Conservation (phyloP, 139 green algal genomes). For the Volvox africanus region DNA sequence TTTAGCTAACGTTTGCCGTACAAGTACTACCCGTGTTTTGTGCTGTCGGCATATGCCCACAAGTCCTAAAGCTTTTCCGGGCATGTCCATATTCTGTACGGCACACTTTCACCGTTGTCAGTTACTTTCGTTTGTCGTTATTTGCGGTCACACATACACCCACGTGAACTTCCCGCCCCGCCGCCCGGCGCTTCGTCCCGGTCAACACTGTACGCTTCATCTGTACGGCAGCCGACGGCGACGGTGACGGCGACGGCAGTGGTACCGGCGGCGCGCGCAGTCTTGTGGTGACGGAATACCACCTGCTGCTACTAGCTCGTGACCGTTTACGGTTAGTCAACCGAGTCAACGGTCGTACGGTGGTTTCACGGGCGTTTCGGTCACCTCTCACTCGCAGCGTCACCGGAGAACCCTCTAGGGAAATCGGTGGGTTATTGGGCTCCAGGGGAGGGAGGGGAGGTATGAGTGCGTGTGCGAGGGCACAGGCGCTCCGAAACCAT, state of each 20-base stretch:
- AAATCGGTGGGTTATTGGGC: slow-evolving; percentile 30
- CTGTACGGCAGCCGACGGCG: background rate
- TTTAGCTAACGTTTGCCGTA: no score
- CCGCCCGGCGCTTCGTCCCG: no score
- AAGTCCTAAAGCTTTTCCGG: no score
- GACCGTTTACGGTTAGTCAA: slow-evolving; percentile 76
- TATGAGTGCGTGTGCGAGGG: background rate
- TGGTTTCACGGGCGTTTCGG: slow-evolving; percentile 37
- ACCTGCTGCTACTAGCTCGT: slow-evolving; percentile 82
- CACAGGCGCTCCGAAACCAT: background rate
- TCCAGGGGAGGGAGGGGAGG: background rate
- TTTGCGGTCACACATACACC: no score
- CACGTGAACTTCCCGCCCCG: no score
- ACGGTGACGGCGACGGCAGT: background rate
- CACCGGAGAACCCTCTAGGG: background rate
- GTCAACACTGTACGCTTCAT: no score
- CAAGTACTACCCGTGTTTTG: no score
- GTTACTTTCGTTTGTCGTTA: no score
- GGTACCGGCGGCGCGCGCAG: background rate
- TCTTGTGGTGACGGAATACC: slow-evolving; percentile 82
- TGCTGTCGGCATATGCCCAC: no score
- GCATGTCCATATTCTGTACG: no score
- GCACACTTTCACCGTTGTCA: no score
- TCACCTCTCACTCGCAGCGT: slow-evolving; percentile 46
- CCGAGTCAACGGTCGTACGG: slow-evolving; percentile 65